These are phyloP conservation scores for Trametes maxima DNA, from an alignment of 768 basidiomycete species.

Conservation along the genomic window DNA sequence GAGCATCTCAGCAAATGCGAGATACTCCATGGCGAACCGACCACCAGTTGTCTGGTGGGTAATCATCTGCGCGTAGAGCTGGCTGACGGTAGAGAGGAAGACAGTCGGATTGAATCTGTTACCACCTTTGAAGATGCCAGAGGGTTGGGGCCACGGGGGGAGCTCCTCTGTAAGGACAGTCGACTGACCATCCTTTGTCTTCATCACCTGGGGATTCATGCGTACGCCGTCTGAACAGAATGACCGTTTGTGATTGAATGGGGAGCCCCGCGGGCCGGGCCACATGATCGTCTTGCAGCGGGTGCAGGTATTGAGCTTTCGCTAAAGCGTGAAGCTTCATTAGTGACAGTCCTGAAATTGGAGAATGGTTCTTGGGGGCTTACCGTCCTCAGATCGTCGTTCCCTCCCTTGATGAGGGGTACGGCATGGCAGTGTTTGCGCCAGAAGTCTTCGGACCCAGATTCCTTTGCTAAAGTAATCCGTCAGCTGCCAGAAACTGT, in stretches of 20 bases:
- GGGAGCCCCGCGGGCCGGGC: not conserved
- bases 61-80: not conserved
- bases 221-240: slow-evolving; percentile 22
- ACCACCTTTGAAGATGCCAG: slow-evolving; percentile 15
- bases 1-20: not conserved
- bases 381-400: not conserved
- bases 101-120: slow-evolving; percentile 10
- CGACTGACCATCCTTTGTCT: not conserved
- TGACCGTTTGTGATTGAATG: slow-evolving; percentile 14
- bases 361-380: not conserved
- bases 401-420: not conserved
- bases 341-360: not conserved
- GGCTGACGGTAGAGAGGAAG: too few relatives aligned
- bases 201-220: not conserved
- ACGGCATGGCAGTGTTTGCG: not conserved
- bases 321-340: not conserved
- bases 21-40: not conserved
- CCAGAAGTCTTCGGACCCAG: not conserved
- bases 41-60: not conserved
- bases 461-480: not conserved
- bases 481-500: not conserved
- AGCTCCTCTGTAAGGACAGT: not conserved
- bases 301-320: slow-evolving; percentile 5
- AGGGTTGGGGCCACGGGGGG: slow-evolving; percentile 20
- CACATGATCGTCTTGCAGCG: slow-evolving; percentile 22